Evolutionary conservation across 1,284 basidiomycete species (phyloP), one percentile per base, ranked within the genome.

Genomic region (Porodaedalea pini): DNA sequence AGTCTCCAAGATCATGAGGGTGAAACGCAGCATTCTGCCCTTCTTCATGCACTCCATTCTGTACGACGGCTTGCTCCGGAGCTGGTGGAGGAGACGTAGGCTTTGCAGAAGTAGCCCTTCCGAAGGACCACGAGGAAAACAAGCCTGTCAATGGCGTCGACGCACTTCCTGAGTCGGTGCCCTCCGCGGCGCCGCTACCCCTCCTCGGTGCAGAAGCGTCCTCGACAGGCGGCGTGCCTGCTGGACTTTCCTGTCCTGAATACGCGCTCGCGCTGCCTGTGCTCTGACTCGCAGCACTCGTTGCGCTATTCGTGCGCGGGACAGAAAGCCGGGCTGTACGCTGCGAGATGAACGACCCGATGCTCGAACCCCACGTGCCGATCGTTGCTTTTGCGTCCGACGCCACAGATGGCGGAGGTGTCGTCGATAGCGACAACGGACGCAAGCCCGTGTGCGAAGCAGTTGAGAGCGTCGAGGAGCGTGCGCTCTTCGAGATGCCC

Each of bases 261-360:
- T 51, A 29, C 10, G 40, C 17, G 44, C 39, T 44, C n/a, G 19
- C 21, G 25, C 25, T 43, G n/a, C 27, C 29, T 34, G 51, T 34
- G 32, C 32, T 34, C 13, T 34, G 32, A 13, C 32, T 34, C 13
- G 7, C 27, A 1, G 50, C 27, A 29, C 3, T 48, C 13, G 34
- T 27, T 4, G 15, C 40, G n/a, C 50, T 60, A 13, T 29, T 32
- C 17, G 41, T 60, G 10, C 63, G 61, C 4, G 61, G 57, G 4
- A 66, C 58, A 6, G 78, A 74, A 49, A 76, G 68, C 17, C 76
- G 70, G 4, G 70, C 54, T 5, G 75, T 62, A 4, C 75, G 70
- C 40, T 63, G 69, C 15, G 77, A 67, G 70, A 80, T 77, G 67
- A 88, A 83, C 1, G 85, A 83, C 11, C 86, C 82, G 59, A 88